Evolutionary conservation across 2,329 filamentous ascomycete species (phyloP).

Genomic region (Aureobasidium sp.): DNA sequence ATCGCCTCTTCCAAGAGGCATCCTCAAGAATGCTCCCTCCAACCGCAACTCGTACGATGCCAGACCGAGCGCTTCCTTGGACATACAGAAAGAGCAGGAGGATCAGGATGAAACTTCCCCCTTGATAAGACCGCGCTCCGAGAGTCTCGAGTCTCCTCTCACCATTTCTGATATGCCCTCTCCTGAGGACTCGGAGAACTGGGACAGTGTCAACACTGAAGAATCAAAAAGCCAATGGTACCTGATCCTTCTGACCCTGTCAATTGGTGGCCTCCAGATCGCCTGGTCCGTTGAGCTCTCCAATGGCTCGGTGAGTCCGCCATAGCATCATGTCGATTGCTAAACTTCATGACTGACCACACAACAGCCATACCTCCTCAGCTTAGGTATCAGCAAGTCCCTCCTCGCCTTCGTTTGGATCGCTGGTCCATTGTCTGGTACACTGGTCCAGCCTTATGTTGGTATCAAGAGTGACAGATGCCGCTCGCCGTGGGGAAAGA

Average conservation of each 20-base stretch:
- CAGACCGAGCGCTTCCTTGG: background rate
- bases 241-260: conserved; percentile 75
- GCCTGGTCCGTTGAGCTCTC: conserved; percentile 94
- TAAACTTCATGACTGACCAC: background rate
- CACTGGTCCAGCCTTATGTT: conserved; percentile 48
- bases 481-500: conserved; percentile 41
- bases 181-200: conserved; percentile 25
- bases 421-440: conserved; percentile 48
- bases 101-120: conserved; percentile 27
- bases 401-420: conserved; percentile 48
- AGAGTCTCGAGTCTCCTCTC: conserved; percentile 16
- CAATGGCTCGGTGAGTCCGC: conserved; percentile 63
- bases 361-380: conserved; percentile 43
- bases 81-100: conserved; percentile 14
- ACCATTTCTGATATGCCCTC: conserved; percentile 14
- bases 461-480: conserved; percentile 48
- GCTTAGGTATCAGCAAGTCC: conserved; percentile 46
- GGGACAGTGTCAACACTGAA: conserved; percentile 44
- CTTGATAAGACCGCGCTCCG: conserved; percentile 20
- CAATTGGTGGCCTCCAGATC: conserved; percentile 80
- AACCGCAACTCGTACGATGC: background rate
- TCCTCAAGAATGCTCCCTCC: conserved; percentile 5
- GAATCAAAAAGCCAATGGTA: conserved; percentile 78
- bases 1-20: conserved; percentile 8
- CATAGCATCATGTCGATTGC: background rate